Conservation (phyloP, 2,329 filamentous ascomycete species). For the Madurella mycetomatis region DNA sequence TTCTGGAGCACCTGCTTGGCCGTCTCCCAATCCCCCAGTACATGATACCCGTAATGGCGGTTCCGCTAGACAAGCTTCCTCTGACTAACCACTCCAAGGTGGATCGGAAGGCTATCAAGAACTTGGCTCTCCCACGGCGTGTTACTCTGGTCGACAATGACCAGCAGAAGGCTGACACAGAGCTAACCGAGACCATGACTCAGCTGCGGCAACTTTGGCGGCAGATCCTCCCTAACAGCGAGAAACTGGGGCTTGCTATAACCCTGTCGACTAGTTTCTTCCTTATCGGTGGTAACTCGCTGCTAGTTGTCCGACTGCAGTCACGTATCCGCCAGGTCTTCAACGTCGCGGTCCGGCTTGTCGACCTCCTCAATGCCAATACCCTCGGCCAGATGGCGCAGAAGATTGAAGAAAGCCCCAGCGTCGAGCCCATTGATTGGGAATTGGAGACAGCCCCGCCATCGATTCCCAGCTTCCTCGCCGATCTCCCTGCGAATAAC, state of each 20-base stretch:
- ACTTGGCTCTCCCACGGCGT: not conserved
- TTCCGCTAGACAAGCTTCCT: not conserved
- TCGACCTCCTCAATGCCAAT: slow-evolving; percentile 35
- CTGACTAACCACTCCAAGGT: not conserved
- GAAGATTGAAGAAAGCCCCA: slow-evolving; percentile 19
- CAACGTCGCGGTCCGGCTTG: slow-evolving; percentile 29
- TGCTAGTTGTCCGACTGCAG: slow-evolving; percentile 38
- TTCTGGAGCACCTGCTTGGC: not conserved
- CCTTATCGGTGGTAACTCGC: slow-evolving; percentile 38
- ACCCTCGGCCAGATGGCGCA: slow-evolving; percentile 39
- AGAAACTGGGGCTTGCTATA: not conserved
- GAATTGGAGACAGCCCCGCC: no score
- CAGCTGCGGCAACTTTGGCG: slow-evolving; percentile 22
- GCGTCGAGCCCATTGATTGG: no score
- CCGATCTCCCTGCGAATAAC: no score
- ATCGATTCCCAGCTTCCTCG: no score
- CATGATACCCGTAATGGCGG: not conserved
- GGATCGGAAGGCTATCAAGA: not conserved
- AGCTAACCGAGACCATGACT: no score
- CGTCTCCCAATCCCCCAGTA: not conserved
- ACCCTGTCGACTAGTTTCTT: slow-evolving; percentile 30
- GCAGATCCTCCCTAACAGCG: not conserved
- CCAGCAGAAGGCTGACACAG: no score
- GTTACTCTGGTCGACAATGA: no score
- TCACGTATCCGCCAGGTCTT: slow-evolving; percentile 32